Conservation (phyloP, 306 rosid species). For the Benincasa hispida region DNA sequence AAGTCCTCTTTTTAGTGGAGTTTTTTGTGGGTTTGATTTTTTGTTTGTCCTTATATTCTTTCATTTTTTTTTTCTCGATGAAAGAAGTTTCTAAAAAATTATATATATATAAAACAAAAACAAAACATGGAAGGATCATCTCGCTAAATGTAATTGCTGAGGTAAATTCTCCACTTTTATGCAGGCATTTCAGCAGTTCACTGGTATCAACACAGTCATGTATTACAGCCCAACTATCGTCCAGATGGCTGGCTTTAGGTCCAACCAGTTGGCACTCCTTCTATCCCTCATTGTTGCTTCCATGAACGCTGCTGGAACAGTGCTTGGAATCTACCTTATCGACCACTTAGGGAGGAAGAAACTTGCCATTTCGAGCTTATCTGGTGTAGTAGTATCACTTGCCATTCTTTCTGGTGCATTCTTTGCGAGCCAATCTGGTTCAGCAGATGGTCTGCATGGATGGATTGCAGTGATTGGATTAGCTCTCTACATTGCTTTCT, state of each 20-base stretch:
- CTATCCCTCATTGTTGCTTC: constrained; percentile 73
- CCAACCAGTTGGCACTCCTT: constrained; percentile 68
- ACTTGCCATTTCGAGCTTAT: constrained; percentile 53
- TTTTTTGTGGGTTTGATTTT: no score
- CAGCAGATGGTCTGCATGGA: constrained; percentile 32
- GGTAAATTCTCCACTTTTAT: background rate
- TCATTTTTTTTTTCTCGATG: no score
- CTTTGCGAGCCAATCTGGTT: constrained; percentile 32
- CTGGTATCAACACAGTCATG: constrained; percentile 95
- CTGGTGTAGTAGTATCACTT: constrained; percentile 62
- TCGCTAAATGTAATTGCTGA: background rate
- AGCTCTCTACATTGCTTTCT: constrained; percentile 55
- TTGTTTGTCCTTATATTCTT: no score
- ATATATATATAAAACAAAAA: no score
- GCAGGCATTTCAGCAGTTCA: constrained; percentile 93
- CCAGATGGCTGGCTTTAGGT: constrained; percentile 78
- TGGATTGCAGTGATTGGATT: constrained; percentile 67
- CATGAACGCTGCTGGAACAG: constrained; percentile 67
- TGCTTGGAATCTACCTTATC: constrained; percentile 79
- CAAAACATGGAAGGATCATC: no score
- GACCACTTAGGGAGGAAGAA: constrained; percentile 65
- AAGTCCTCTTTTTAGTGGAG: no score
- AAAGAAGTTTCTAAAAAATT: no score
- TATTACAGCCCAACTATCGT: constrained; percentile 96
- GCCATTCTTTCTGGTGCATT: constrained; percentile 46